phyloP scores from a whole-genome alignment of 2,329 filamentous ascomycete genomes.

The Aspergillus transmontanensis region DNA sequence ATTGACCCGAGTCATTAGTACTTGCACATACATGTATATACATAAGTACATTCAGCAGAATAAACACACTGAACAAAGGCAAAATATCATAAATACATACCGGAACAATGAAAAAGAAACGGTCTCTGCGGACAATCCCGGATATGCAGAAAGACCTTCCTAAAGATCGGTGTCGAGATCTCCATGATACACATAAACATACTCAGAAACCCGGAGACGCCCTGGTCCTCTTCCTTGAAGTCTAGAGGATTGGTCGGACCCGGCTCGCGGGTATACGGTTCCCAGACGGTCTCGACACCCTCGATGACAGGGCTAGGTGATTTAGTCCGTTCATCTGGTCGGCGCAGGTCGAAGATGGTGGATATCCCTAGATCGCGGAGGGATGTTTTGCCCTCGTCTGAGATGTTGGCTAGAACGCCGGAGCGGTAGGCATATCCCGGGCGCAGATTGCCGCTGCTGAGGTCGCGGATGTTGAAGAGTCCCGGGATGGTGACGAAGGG shows the following conservation, averaged over 20 bases:
- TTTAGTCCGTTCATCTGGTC: constrained; percentile 47
- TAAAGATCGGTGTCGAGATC: constrained; percentile 60
- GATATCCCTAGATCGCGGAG: constrained; percentile 61
- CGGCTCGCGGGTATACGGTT: constrained; percentile 54
- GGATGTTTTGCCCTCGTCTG: constrained; percentile 54
- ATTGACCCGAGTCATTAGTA: too few relatives aligned
- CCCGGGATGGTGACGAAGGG: constrained; percentile 31
- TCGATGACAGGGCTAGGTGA: constrained; percentile 54
- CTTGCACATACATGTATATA: too few relatives aligned
- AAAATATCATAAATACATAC: constrained; percentile 17
- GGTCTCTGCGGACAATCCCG: constrained; percentile 50
- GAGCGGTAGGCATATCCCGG: constrained; percentile 65
- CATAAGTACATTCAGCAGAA: neutral
- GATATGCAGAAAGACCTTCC: constrained; percentile 64
- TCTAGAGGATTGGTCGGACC: constrained; percentile 22
- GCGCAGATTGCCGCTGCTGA: constrained; percentile 44
- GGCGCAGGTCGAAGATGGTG: constrained; percentile 70
- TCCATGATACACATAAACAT: constrained; percentile 70
- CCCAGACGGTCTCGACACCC: constrained; percentile 57
- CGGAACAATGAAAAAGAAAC: constrained; percentile 66
- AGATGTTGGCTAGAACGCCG: constrained; percentile 65
- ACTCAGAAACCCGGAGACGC: constrained; percentile 66
- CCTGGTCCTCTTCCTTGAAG: constrained; percentile 53
- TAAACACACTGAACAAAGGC: neutral
- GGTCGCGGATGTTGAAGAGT: constrained; percentile 31